These are phyloP conservation scores for Trichophyton mentagrophytes DNA, from an alignment of 2,329 filamentous ascomycete genomes.

Conservation along the genomic window DNA sequence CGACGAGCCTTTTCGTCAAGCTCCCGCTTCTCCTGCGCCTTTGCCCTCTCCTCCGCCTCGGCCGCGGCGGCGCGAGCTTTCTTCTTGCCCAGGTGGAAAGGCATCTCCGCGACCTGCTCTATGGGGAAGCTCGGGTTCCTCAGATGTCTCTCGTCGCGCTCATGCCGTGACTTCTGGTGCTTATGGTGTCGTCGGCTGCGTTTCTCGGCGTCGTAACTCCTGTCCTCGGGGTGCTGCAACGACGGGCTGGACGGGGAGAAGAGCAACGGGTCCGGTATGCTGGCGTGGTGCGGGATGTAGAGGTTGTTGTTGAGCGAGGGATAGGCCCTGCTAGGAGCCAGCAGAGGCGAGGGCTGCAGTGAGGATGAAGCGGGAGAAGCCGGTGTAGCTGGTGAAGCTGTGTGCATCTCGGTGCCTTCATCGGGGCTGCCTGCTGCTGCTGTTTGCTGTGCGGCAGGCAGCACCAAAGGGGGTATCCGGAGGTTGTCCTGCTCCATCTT, in stretches of 20 bases:
- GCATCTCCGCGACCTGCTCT: not conserved
- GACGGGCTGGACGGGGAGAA: not conserved
- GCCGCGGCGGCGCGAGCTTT: not conserved
- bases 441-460: not conserved
- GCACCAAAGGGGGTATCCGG: not conserved
- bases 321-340: not conserved
- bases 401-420: constrained; percentile 1
- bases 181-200: not conserved
- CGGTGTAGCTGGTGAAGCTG: constrained; percentile 3
- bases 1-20: not conserved
- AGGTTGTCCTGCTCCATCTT: not conserved
- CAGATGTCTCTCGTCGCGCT: not conserved
- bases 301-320: constrained; percentile 1
- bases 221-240: not conserved
- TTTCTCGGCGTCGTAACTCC: not conserved
- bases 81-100: constrained; percentile 1
- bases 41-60: not conserved
- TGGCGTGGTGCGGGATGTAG: constrained; percentile 2
- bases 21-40: not conserved
- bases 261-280: not conserved
- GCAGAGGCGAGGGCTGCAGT: not conserved
- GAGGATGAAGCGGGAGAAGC: not conserved
- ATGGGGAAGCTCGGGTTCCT: not conserved
- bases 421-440: not conserved
- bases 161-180: not conserved